Percentiles rank a stretch among this genome's conserved stretches.
Conservation (phyloP, 2,329 filamentous ascomycete species). For the Trichoderma hamatum region DNA sequence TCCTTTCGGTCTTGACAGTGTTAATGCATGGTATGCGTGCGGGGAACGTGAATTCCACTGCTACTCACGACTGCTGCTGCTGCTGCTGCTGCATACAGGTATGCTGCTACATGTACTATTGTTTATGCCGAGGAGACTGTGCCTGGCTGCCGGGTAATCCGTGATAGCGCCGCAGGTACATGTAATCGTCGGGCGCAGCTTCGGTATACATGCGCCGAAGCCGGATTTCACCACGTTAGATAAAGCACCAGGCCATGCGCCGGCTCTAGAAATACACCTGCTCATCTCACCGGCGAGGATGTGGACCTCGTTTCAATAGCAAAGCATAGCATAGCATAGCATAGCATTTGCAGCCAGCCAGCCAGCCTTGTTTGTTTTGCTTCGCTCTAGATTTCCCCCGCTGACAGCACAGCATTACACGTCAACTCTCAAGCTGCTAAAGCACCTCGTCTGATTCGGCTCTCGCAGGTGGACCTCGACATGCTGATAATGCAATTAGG, state of each 20-base stretch:
- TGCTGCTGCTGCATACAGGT: background rate
- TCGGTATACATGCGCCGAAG: conserved; percentile 6
- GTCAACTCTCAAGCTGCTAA: background rate
- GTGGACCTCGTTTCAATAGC: background rate
- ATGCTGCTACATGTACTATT: background rate
- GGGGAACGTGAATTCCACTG: background rate
- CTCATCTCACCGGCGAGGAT: background rate
- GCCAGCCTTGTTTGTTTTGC: background rate
- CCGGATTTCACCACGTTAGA: conserved; percentile 10
- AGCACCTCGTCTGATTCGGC: conserved; percentile 21
- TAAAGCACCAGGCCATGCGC: background rate
- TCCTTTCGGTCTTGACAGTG: background rate
- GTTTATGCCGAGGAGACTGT: background rate
- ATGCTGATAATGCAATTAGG: conserved; percentile 27
- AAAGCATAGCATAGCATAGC: no score
- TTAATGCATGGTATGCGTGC: background rate
- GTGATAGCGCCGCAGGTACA: background rate
- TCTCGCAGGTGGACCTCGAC: conserved; percentile 23
- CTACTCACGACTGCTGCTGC: background rate
- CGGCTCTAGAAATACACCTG: background rate
- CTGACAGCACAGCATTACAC: background rate
- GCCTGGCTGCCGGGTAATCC: conserved; percentile 14
- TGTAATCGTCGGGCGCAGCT: background rate
- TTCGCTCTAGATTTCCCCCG: background rate
- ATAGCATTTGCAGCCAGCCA: background rate